Percentiles rank a stretch among this genome's conserved stretches.
These are phyloP conservation scores for Capillidium heterosporum DNA, from an alignment of 371 early-diverging fungal species.

Conservation along the genomic window DNA sequence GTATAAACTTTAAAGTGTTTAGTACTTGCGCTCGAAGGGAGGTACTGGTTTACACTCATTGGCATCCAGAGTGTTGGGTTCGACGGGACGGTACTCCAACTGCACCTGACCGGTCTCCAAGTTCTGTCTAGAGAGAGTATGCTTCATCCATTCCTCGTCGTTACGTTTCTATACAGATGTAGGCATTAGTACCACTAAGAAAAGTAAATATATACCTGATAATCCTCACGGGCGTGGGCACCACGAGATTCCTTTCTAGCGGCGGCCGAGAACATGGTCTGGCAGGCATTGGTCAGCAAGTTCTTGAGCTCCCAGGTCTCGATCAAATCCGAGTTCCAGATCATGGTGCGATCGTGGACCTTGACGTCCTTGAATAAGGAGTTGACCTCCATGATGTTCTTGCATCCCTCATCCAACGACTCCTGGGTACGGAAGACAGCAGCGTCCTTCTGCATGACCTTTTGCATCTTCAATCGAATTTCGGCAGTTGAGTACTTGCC, in stretches of 20 bases:
- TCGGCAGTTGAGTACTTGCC: conserved; percentile 69
- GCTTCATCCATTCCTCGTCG: conserved; percentile 95
- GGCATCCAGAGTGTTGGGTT: conserved; percentile 70
- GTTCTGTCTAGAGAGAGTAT: conserved; percentile 87
- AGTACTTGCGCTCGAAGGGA: conserved; percentile 88
- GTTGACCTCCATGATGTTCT: conserved; percentile 72
- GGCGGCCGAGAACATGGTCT: conserved; percentile 91
- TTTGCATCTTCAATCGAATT: conserved; percentile 89
- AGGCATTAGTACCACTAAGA: neutral
- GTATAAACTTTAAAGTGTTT: conserved; percentile 11
- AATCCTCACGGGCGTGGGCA: conserved; percentile 96
- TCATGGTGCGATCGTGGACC: conserved; percentile 80
- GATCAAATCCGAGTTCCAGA: conserved; percentile 94
- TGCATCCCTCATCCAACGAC: conserved; percentile 73
- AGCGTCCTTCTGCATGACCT: conserved; percentile 93
- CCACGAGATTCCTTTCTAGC: conserved; percentile 95
- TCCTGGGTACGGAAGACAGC: conserved; percentile 93
- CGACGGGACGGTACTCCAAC: conserved; percentile 71
- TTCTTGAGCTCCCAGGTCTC: conserved; percentile 95
- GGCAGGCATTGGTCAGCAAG: conserved; percentile 86
- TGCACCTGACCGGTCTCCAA: conserved; percentile 57
- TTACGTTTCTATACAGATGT: conserved; percentile 41
- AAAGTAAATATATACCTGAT: conserved; percentile 15
- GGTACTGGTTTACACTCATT: conserved; percentile 84
- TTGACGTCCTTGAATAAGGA: conserved; percentile 63